Conservation (phyloP, 2,329 filamentous ascomycete genomes). For the Penicillium hordei region DNA sequence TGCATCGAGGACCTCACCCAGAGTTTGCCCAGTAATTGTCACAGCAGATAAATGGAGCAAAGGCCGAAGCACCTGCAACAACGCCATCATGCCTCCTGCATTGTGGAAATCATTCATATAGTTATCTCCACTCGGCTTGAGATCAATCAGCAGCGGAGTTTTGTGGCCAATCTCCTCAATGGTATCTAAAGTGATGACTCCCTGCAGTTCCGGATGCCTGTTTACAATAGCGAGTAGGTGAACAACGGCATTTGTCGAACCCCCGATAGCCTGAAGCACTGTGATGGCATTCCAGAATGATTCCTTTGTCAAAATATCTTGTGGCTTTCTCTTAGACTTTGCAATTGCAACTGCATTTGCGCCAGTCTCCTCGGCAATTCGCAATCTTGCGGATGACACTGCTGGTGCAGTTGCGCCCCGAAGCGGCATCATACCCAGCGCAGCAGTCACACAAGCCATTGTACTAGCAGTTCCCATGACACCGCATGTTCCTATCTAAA, state of each 20-base stretch:
- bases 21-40: constrained; percentile 50
- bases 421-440: constrained; percentile 55
- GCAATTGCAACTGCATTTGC: constrained; percentile 49
- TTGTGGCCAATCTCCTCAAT: constrained; percentile 51
- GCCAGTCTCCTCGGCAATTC: constrained; percentile 57
- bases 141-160: constrained; percentile 51
- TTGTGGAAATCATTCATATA: constrained; percentile 59
- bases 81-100: constrained; percentile 52
- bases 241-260: constrained; percentile 57
- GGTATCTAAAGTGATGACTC: constrained; percentile 47
- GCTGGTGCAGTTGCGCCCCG: constrained; percentile 55
- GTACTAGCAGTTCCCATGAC: constrained; percentile 60
- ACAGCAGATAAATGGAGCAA: constrained; percentile 48
- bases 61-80: constrained; percentile 49
- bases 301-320: constrained; percentile 47
- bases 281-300: constrained; percentile 56
- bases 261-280: constrained; percentile 56
- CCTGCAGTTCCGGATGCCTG: constrained; percentile 50
- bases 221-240: constrained; percentile 57
- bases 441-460: constrained; percentile 56
- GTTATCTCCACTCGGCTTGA: constrained; percentile 56
- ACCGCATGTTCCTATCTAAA: constrained; percentile 53
- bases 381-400: constrained; percentile 52
- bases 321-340: constrained; percentile 41
- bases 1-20: constrained; percentile 48